phyloP scores from a whole-genome alignment of 371 early-diverging fungal species.

The Apophysomyces trapeziformis region DNA sequence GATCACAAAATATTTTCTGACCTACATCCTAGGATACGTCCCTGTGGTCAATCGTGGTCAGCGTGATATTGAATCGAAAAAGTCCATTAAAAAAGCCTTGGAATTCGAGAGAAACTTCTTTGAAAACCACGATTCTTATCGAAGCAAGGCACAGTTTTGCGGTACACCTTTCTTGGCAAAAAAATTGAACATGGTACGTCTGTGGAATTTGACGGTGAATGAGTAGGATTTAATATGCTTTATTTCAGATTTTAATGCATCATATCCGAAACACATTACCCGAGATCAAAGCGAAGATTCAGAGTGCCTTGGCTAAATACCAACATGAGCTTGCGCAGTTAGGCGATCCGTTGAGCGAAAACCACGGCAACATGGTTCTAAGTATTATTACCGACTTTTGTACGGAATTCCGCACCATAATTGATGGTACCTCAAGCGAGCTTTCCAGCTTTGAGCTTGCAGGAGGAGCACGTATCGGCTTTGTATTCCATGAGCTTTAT shows the following conservation, averaged over 20 bases:
- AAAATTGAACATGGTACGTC: slow-evolving; percentile 86
- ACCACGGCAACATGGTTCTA: slow-evolving; percentile 82
- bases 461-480: slow-evolving; percentile 98
- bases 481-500: slow-evolving; percentile 98
- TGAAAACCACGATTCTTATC: slow-evolving; percentile 92
- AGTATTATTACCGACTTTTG: slow-evolving; percentile 97
- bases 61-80: slow-evolving; percentile 92
- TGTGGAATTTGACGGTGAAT: slow-evolving; percentile 14
- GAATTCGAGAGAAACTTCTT: slow-evolving; percentile 93
- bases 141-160: slow-evolving; percentile 95
- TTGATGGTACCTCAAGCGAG: slow-evolving; percentile 94
- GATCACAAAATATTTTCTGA: neutral
- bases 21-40: slow-evolving; percentile 71
- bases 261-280: slow-evolving; percentile 96
- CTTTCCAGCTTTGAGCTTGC: slow-evolving; percentile 92
- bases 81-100: slow-evolving; percentile 87
- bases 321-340: slow-evolving; percentile 81
- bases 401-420: slow-evolving; percentile 90
- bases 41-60: slow-evolving; percentile 98
- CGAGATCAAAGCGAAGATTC: slow-evolving; percentile 96
- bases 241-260: slow-evolving; percentile 90
- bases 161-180: slow-evolving; percentile 97
- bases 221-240: neutral
- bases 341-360: slow-evolving; percentile 89
- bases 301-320: slow-evolving; percentile 84